Evolutionary conservation across 257 asterid genomes (phyloP).

Genomic region (Petrea volubilis): DNA sequence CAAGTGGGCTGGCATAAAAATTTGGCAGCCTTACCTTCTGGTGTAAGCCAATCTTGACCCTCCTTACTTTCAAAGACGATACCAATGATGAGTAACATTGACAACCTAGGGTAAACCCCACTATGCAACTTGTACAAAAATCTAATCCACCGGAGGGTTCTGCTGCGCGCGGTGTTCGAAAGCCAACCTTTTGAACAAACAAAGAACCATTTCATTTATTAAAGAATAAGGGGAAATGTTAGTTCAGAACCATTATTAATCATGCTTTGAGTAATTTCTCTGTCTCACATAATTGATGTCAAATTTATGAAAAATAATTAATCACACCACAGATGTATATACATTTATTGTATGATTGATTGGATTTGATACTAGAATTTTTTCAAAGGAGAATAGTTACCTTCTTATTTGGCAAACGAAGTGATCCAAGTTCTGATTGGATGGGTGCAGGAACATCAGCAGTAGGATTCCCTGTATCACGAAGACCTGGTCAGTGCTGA

Average conservation of each 20-base stretch:
- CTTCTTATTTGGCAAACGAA: neutral
- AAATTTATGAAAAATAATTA: too few species aligned
- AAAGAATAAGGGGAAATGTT: too few species aligned
- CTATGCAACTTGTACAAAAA: neutral
- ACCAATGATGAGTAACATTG: neutral
- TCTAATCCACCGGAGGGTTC: neutral
- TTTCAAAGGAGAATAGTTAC: too few species aligned
- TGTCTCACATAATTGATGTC: too few species aligned
- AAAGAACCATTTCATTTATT: too few species aligned
- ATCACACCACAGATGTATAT: too few species aligned
- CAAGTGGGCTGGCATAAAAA: neutral
- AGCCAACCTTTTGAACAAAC: neutral
- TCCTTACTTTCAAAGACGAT: conserved; percentile 16
- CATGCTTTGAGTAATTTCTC: too few species aligned
- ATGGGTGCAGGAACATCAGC: neutral
- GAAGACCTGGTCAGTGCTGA: neutral
- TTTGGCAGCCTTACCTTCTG: neutral
- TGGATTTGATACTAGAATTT: too few species aligned
- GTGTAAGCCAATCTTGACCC: conserved; percentile 27
- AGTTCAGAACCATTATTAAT: too few species aligned
- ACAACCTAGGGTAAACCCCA: neutral
- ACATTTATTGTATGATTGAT: too few species aligned
- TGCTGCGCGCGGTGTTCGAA: neutral
- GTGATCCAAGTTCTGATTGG: neutral
- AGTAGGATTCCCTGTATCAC: neutral